These are phyloP conservation scores for Aspergillus felis DNA, from an alignment of 2,329 filamentous ascomycete genomes.

Conservation along the genomic window DNA sequence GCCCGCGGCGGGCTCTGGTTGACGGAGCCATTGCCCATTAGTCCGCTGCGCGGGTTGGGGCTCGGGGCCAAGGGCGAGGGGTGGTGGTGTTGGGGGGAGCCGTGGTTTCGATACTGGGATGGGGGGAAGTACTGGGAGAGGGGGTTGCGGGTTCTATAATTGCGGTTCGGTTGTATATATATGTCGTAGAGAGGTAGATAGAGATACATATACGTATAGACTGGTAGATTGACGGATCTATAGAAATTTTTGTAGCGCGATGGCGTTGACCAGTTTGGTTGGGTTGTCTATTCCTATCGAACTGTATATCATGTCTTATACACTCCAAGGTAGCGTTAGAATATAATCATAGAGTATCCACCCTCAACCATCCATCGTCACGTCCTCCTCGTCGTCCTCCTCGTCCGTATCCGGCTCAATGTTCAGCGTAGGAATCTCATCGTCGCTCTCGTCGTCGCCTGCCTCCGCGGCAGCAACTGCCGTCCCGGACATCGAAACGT, in stretches of 20 bases:
- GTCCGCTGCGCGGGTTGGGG: slow-evolving; percentile 62
- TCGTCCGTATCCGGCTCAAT: slow-evolving; percentile 46
- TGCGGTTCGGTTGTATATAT: background rate
- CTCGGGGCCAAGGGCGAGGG: slow-evolving; percentile 58
- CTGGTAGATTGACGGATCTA: background rate
- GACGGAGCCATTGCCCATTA: slow-evolving; percentile 76
- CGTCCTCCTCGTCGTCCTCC: slow-evolving; percentile 37
- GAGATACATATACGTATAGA: background rate
- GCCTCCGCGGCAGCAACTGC: slow-evolving; percentile 11
- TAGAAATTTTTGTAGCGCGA: background rate
- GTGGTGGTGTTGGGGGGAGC: slow-evolving; percentile 64
- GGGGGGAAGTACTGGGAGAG: slow-evolving; percentile 63
- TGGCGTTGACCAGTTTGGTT: background rate
- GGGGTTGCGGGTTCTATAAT: slow-evolving; percentile 40
- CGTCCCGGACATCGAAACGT: slow-evolving; percentile 5
- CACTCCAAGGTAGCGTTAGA: background rate
- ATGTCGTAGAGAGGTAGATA: background rate
- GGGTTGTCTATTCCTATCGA: background rate
- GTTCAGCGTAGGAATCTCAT: slow-evolving; percentile 48
- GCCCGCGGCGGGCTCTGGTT: slow-evolving; percentile 71
- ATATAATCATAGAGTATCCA: background rate
- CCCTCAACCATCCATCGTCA: slow-evolving; percentile 20
- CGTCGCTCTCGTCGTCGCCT: slow-evolving; percentile 42
- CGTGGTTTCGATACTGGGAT: slow-evolving; percentile 55
- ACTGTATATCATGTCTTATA: background rate